Evolutionary conservation across 202 grass and related monocot genomes (phyloP).

Genomic region (Setaria viridis): DNA sequence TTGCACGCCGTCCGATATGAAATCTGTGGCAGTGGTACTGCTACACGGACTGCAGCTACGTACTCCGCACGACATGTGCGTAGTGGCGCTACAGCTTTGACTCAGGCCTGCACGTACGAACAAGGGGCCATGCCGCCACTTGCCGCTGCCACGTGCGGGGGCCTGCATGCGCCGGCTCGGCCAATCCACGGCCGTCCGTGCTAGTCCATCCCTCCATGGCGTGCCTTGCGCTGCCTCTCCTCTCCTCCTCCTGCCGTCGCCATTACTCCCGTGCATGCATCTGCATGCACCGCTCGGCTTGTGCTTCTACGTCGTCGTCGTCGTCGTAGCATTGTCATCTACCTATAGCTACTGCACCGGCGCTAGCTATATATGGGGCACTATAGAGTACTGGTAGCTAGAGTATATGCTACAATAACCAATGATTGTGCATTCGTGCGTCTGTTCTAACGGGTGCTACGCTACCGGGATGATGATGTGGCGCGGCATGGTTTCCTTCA

Average conservation of each 20-base stretch:
- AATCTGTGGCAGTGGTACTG: no score
- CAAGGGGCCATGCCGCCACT: background rate
- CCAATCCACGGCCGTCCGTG: background rate
- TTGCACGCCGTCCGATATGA: no score
- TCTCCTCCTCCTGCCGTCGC: background rate
- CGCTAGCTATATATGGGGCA: background rate
- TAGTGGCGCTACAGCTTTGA: background rate
- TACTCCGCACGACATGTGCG: no score
- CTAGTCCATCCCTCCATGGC: background rate
- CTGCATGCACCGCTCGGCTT: background rate
- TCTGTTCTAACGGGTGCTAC: no score
- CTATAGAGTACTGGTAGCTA: background rate
- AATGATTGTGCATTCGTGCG: background rate
- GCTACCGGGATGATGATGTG: background rate
- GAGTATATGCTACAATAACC: background rate
- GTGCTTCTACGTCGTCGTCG: background rate
- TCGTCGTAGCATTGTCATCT: background rate
- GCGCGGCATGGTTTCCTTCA: background rate
- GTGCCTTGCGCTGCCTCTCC: constrained; percentile 7
- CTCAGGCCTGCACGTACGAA: background rate
- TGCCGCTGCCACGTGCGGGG: background rate
- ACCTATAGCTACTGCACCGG: background rate
- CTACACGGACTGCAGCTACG: no score
- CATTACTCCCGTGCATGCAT: background rate
- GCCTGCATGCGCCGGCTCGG: background rate